Evolutionary conservation across 2,329 filamentous ascomycete genomes (phyloP).

Genomic region (Teratosphaeria epicoccoides): DNA sequence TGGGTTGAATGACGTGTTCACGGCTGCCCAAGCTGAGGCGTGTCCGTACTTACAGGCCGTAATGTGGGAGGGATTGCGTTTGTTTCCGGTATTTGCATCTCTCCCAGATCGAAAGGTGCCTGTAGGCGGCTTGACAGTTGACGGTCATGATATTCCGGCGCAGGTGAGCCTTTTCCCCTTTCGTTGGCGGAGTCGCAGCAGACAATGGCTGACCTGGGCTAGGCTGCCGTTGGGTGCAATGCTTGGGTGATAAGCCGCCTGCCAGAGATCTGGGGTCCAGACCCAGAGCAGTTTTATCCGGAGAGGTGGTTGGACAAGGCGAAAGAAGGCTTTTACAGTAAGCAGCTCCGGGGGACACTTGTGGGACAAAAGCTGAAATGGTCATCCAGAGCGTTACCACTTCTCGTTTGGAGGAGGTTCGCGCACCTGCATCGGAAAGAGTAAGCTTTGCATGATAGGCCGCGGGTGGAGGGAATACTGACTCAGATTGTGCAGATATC

Average conservation of each 20-base stretch:
- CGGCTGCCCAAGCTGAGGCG: background rate
- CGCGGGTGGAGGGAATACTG: background rate
- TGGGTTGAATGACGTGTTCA: background rate
- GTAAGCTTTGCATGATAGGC: background rate
- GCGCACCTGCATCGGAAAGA: background rate
- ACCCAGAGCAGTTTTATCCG: constrained; percentile 32
- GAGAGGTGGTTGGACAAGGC: constrained; percentile 29
- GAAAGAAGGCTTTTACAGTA: background rate
- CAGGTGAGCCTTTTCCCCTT: background rate
- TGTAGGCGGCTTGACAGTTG: background rate
- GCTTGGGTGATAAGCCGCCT: background rate
- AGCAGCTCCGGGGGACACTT: background rate
- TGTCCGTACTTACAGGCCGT: background rate
- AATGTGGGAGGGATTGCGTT: background rate
- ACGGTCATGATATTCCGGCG: background rate
- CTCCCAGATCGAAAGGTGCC: background rate
- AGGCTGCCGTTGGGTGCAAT: background rate
- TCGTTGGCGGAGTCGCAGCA: no score
- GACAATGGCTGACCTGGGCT: background rate
- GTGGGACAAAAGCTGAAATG: background rate
- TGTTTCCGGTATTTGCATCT: background rate
- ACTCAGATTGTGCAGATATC: background rate
- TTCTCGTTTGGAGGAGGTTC: background rate
- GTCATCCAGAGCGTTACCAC: background rate
- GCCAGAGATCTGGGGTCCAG: constrained; percentile 35